A percentile compares a stretch with the other conserved stretches of the same genome.
phyloP scores from a whole-genome alignment of 306 rosid species.

The Dicorynia guianensis region DNA sequence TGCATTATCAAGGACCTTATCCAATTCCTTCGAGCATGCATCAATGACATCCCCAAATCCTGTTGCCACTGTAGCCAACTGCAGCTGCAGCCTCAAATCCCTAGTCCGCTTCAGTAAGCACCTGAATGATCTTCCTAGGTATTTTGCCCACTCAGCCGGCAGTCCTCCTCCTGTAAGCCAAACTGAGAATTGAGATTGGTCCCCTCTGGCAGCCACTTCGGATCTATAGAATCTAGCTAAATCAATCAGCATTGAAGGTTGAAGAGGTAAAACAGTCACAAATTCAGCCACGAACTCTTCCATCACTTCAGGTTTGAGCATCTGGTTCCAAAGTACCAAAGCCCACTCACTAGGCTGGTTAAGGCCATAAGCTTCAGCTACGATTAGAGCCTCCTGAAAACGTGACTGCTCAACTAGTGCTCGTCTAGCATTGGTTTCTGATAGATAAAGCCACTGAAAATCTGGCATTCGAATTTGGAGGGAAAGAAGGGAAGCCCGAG shows the following conservation, averaged over 20 bases:
- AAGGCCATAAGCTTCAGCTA: constrained; percentile 95
- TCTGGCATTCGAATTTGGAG: constrained; percentile 98
- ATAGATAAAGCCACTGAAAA: constrained; percentile 78
- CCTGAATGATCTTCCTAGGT: constrained; percentile 89
- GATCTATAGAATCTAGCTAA: constrained; percentile 87
- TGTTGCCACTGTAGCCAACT: constrained; percentile 79
- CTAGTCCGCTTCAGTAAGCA: constrained; percentile 89
- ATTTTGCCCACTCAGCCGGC: constrained; percentile 98
- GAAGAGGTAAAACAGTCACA: constrained; percentile 92
- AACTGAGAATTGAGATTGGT: constrained; percentile 94
- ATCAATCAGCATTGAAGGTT: constrained; percentile 82
- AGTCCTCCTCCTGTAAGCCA: constrained; percentile 98
- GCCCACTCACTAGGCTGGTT: constrained; percentile 99
- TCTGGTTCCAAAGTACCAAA: constrained; percentile 94
- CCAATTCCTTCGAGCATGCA: constrained; percentile 66
- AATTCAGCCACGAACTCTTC: constrained; percentile 96
- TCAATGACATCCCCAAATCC: constrained; percentile 77
- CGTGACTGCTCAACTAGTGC: constrained; percentile 94
- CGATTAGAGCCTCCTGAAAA: constrained; percentile 93
- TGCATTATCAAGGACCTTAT: constrained; percentile 83
- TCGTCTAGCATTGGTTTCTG: constrained; percentile 89
- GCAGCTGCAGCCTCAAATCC: constrained; percentile 80
- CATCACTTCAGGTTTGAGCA: constrained; percentile 93
- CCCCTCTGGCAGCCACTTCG: constrained; percentile 95
- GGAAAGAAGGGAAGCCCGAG: constrained; percentile 93